Conservation (phyloP, 1,284 basidiomycete species). For the Malassezia dermatis region DNA sequence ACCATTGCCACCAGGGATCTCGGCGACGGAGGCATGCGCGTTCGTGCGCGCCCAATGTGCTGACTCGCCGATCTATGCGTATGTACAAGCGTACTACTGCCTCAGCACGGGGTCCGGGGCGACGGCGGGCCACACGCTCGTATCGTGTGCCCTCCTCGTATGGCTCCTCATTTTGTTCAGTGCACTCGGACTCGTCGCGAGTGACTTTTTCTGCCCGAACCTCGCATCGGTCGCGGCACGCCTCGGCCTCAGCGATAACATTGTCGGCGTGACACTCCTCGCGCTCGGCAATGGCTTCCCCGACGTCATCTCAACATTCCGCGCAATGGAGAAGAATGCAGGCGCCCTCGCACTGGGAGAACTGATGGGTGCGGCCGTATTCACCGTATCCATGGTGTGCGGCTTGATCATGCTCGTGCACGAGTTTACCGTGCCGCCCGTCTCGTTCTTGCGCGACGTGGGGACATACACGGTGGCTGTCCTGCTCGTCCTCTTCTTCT, state of each 20-base stretch:
- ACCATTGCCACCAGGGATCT: conserved; percentile 18
- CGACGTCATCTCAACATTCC: conserved; percentile 72
- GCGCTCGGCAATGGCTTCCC: conserved; percentile 50
- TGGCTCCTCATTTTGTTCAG: conserved; percentile 41
- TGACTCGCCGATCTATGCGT: conserved; percentile 27
- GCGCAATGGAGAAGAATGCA: conserved; percentile 73
- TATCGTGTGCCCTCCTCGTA: conserved; percentile 9
- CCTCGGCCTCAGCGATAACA: conserved; percentile 40
- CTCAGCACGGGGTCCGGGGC: conserved; percentile 3
- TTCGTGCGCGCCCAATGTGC: conserved; percentile 29
- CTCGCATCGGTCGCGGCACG: conserved; percentile 36
- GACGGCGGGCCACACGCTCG: conserved; percentile 4
- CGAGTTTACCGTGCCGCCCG: conserved; percentile 71
- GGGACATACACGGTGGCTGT: conserved; percentile 82
- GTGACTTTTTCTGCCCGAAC: conserved; percentile 46
- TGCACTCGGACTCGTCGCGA: conserved; percentile 40
- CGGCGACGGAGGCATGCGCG: conserved; percentile 24
- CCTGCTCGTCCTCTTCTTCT: conserved; percentile 60
- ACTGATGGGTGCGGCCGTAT: conserved; percentile 83
- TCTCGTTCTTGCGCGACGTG: conserved; percentile 80
- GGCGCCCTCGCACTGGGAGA: conserved; percentile 88
- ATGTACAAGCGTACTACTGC: conserved; percentile 42
- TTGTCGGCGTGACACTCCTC: conserved; percentile 41
- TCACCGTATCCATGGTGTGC: conserved; percentile 85
- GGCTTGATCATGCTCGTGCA: conserved; percentile 92